A percentile compares a stretch with the other conserved stretches of the same genome.
Conservation (phyloP, 2,329 filamentous ascomycete genomes). For the Curvularia eragrostidis region DNA sequence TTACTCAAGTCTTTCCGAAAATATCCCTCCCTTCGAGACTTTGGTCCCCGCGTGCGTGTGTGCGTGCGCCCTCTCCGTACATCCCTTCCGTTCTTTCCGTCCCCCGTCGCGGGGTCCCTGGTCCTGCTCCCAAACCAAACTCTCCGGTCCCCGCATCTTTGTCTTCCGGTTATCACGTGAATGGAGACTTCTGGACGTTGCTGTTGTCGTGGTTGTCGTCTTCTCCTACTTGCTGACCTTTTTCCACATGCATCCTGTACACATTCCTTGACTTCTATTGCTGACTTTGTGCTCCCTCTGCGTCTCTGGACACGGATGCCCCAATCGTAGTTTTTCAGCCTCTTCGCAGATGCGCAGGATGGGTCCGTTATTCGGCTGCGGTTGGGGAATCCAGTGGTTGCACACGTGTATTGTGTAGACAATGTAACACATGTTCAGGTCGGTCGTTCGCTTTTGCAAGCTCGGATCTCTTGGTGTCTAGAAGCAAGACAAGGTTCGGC, state of each 20-base stretch:
- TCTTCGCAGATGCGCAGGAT: slow-evolving; percentile 39
- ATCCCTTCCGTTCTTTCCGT: slow-evolving; percentile 3
- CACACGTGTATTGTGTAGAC: slow-evolving; percentile 43
- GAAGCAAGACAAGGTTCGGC: not conserved
- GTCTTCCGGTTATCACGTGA: not conserved
- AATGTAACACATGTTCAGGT: slow-evolving; percentile 40
- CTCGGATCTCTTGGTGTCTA: not conserved
- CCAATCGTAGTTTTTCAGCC: slow-evolving; percentile 36
- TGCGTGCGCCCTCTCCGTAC: not conserved
- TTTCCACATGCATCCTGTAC: slow-evolving; percentile 41
- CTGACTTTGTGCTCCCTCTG: slow-evolving; percentile 40
- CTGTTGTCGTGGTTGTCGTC: slow-evolving; percentile 4
- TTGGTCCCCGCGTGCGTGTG: not conserved
- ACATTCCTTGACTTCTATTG: slow-evolving; percentile 43
- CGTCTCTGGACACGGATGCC: slow-evolving; percentile 35
- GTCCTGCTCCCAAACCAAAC: not conserved
- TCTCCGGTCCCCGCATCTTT: slow-evolving; percentile 1
- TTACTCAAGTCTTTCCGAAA: slow-evolving; percentile 1
- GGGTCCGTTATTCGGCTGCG: slow-evolving; percentile 35
- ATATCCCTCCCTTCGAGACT: not conserved
- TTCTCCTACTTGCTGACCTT: slow-evolving; percentile 16
- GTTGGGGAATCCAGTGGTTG: slow-evolving; percentile 43
- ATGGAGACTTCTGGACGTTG: not conserved
- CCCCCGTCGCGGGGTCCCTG: slow-evolving; percentile 1
- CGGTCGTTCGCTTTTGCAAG: not conserved